Evolutionary conservation across 2,329 filamentous ascomycete genomes (phyloP), one percentile per base, ranked within the genome.

Genomic region (Penicillium sclerotiorum): DNA sequence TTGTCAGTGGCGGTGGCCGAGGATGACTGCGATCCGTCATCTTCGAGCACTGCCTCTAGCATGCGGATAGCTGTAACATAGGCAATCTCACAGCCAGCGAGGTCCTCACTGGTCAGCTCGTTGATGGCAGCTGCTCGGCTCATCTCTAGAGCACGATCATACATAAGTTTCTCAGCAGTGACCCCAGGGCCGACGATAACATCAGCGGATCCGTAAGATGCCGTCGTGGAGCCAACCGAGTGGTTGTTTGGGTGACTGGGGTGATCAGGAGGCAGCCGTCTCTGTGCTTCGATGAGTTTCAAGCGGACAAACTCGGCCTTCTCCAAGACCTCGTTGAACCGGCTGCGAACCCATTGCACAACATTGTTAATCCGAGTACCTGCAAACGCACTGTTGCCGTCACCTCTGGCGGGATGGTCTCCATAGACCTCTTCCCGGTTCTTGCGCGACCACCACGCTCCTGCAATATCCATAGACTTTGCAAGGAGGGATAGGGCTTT

Each of bases 101-200:
- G 77, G 69, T 97, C 92, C 55, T 94, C 89, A 49, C 93, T 91
- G 2, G 94, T 90, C 42, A 99, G 88, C 73, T 99, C 94, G 62
- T 95, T 95, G 65, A 97, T 94, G 7, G 94, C 94, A 7, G 94
- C 93, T 4, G 89, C 85, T 45, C 91, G 85, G 68, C 91, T 96
- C 94, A 99, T 97, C 69, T 99, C 94, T 18, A 97, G 77, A 0
- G 94, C 94, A 39, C 94, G 89, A 61, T 99, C 94, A 67, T 96
- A 99, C 91, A 99, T 96, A 38, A 99, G 78, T 73, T 92, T 96
- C 75, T 97, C 94, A 0, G 94, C 94, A 18, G 91, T 96, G 48
- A 96, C 86, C 1, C 93, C 94, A 2, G 89, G 85, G 12, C 89
- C 95, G 21, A 99, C 80, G 40, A 88, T 83, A 21, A 96, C 90